Evolutionary conservation across 1,139 yeast species (phyloP).

Genomic region (Debaryomyces psychrophilus): DNA sequence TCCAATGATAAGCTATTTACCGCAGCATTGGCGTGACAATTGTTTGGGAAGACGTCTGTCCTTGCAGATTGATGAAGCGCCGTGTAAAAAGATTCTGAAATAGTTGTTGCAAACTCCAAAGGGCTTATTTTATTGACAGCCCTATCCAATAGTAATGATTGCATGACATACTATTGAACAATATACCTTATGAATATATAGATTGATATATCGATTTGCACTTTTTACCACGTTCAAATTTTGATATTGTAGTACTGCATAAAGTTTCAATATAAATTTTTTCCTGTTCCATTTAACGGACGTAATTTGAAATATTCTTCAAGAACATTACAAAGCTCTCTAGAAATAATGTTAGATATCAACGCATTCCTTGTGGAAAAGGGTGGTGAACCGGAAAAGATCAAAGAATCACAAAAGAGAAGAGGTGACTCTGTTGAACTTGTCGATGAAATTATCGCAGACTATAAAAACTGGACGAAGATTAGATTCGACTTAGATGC

Average conservation of each 20-base stretch:
- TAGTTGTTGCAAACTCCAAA: constrained; percentile 39
- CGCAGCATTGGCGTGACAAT: constrained; percentile 49
- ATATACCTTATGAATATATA: neutral
- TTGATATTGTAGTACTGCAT: constrained; percentile 6
- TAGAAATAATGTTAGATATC: constrained; percentile 75
- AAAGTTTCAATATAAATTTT: constrained; percentile 3
- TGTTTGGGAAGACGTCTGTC: constrained; percentile 38
- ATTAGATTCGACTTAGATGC: constrained; percentile 92
- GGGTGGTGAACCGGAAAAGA: constrained; percentile 92
- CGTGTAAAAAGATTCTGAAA: constrained; percentile 46
- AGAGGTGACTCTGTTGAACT: constrained; percentile 94
- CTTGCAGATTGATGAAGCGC: constrained; percentile 28
- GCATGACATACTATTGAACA: constrained; percentile 29
- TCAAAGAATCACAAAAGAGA: constrained; percentile 86
- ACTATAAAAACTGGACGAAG: constrained; percentile 90
- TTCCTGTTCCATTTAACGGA: constrained; percentile 1
- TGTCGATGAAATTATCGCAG: constrained; percentile 91
- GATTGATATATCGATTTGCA: neutral
- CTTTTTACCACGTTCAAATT: neutral
- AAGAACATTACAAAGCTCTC: neutral
- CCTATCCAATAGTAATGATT: constrained; percentile 42
- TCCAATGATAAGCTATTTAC: constrained; percentile 74
- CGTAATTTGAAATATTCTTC: neutral
- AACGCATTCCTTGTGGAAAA: constrained; percentile 89
- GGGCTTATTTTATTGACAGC: constrained; percentile 32